Base-by-base conservation (phyloP, 2,329 filamentous ascomycete species). In the Stenocarpella maydis region DNA sequence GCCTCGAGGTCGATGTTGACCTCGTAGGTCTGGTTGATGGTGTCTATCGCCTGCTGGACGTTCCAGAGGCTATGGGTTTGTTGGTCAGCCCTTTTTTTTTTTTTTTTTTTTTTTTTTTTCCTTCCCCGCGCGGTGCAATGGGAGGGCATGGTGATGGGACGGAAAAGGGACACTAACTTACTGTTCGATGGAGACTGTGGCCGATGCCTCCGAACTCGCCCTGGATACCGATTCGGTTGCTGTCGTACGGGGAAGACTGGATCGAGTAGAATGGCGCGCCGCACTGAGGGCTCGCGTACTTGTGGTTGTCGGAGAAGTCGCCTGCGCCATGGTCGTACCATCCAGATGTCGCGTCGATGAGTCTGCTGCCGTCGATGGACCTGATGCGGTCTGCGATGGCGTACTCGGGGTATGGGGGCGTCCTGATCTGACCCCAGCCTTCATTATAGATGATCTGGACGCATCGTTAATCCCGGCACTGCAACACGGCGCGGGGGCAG, bases 151-250 rank as follows among this genome's bases (percentile, higher is more conserved):
- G 7, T 6, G 19, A 4, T 19, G 43, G 14, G 9, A 4, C 8
- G 37, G 24, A 2, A 12, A 24, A 3, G 31, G 21, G 34, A 2
- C 6, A n/a, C 9, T 5, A 2, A 81, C 84, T 76, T 76, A 89
- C 86, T 92, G 82, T 1, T 90, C 86, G 17, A 84, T 85, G 0
- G 88, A 86, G 4, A 90, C 84, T 91, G 60, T 90, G 83, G 0
- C 91, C 91, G 15, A 92, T 85, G 0, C 91, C 91, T 3, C 90
- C 91, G 68, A 92, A 93, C 74, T 93, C 91, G 34, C 91, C 91
- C 72, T 92, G 90, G 73, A 93, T 85, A 0, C 86, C 90, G 39
- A 93, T 91, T 0, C 91, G 85, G 6, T 73, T 80, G 0, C 83
- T 79, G 71, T 90, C 90, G 74, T 85, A 88, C 1, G 86, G 89